phyloP scores from a whole-genome alignment of 2,329 filamentous ascomycete genomes.

The Xylaria sp. region DNA sequence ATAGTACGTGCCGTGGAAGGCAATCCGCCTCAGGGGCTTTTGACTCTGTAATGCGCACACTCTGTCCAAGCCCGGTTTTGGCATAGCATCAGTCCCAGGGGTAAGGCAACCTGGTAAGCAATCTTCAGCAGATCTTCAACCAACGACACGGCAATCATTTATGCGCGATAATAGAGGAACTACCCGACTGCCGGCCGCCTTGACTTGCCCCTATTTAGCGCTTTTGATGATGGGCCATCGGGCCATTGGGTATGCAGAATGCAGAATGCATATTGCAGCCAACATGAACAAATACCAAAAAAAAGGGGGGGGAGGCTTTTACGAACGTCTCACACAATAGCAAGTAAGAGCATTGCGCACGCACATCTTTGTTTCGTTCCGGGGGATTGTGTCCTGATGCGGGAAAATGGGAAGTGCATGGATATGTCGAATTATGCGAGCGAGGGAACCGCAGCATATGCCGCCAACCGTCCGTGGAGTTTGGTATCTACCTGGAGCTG shows the following conservation, averaged over 20 bases:
- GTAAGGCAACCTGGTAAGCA: conserved; percentile 14
- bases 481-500: background rate
- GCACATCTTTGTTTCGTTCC: conserved; percentile 3
- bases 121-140: conserved; percentile 30
- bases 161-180: conserved; percentile 24
- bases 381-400: conserved; percentile 20
- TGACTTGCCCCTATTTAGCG: conserved; percentile 33
- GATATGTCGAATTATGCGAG: conserved; percentile 14
- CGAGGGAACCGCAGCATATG: conserved; percentile 24
- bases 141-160: conserved; percentile 22
- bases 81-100: conserved; percentile 15
- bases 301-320: background rate
- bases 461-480: conserved; percentile 16
- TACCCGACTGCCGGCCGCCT: conserved; percentile 38
- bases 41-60: conserved; percentile 18
- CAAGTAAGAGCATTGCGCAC: conserved; percentile 16
- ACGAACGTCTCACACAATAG: conserved; percentile 10
- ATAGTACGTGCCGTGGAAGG: background rate
- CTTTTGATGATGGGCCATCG: conserved; percentile 23
- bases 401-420: conserved; percentile 20
- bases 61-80: conserved; percentile 20
- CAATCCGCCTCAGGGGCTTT: conserved; percentile 14
- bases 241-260: conserved; percentile 10
- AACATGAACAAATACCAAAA: conserved; percentile 1
- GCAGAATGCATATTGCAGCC: too few species aligned